phyloP scores from a whole-genome alignment of 139 green algal genomes.

The Picochlorum sp. region DNA sequence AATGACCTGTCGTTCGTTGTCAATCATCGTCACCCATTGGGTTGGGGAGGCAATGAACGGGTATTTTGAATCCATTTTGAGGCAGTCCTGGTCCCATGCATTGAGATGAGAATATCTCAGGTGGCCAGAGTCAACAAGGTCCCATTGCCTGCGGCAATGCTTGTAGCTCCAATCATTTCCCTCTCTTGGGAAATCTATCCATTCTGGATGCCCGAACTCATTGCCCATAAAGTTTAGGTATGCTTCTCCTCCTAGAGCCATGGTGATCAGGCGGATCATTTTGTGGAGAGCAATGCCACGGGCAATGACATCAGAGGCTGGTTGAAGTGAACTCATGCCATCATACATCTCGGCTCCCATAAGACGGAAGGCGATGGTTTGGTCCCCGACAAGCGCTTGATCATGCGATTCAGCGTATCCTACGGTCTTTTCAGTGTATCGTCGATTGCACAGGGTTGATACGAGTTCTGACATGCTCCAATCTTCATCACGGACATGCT shows the following conservation, averaged over 20 bases:
- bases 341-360: conserved; percentile 74
- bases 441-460: conserved; percentile 74
- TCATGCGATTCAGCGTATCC: conserved; percentile 81
- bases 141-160: conserved; percentile 74
- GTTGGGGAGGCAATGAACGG: conserved; percentile 38
- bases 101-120: conserved; percentile 66
- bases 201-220: conserved; percentile 95
- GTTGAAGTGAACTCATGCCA: conserved; percentile 57
- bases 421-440: conserved; percentile 72
- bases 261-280: conserved; percentile 45
- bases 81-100: conserved; percentile 68
- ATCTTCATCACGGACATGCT: conserved; percentile 75
- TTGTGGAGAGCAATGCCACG: conserved; percentile 82
- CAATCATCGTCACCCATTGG: conserved; percentile 72
- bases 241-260: conserved; percentile 60
- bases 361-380: conserved; percentile 48
- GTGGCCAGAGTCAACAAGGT: conserved; percentile 51
- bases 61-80: conserved; percentile 56
- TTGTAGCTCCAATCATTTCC: conserved; percentile 92
- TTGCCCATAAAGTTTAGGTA: conserved; percentile 93
- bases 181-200: conserved; percentile 91
- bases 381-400: conserved; percentile 76
- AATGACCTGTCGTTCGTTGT: conserved; percentile 70
- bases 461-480: conserved; percentile 79
- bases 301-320: conserved; percentile 30